Evolutionary conservation across 2,329 filamentous ascomycete genomes (phyloP), one percentile per base, ranked within the genome.

Genomic region (Colletotrichum ledebouriae): DNA sequence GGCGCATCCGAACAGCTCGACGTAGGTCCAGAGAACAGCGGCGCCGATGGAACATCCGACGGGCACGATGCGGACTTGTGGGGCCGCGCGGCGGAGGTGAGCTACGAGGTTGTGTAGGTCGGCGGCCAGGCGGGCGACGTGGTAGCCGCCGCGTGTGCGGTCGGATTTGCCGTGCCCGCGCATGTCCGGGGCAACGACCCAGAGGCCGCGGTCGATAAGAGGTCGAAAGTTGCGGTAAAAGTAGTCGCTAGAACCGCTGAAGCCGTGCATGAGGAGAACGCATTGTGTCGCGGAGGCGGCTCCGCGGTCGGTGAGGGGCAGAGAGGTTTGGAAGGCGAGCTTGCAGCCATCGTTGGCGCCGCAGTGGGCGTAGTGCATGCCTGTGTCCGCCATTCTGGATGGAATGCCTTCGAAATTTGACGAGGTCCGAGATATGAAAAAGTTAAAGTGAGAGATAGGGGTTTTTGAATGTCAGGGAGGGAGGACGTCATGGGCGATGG

Each of bases 31-130:
- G 6, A 82, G 71, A 6, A 82, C 74, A 1, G 79, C 80, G 6
- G 80, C 80, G 56, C 79, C 79, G 57, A 82, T 80, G 37, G 79
- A 81, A 72, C 79, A 81, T 9, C 80, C 80, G 0, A 81, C 77
- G 10, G 76, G 74, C 0, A 81, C 70, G 50, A 81, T 71, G 3
- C 69, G 70, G 25, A 70, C 20, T 15, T 42, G 11, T 10, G 46
- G 49, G 2, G 59, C 58, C 29, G 65, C 41, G 11, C 50, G 39
- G 15, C 64, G 73, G 1, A 81, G 72, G 52, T 76, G 73, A 1
- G 57, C 42, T 44, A 82, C 59, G 1, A 81, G 70, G 39, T 75
- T 71, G 13, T 72, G 72, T 20, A 82, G 72, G 64, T 82, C 79
- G 17, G 75, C 72, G n/a, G 79, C 79, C 2, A 82, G 75, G 4